These are phyloP conservation scores for Akanthomyces uredinophilus DNA, from an alignment of 2,329 filamentous ascomycete species.

Conservation along the genomic window DNA sequence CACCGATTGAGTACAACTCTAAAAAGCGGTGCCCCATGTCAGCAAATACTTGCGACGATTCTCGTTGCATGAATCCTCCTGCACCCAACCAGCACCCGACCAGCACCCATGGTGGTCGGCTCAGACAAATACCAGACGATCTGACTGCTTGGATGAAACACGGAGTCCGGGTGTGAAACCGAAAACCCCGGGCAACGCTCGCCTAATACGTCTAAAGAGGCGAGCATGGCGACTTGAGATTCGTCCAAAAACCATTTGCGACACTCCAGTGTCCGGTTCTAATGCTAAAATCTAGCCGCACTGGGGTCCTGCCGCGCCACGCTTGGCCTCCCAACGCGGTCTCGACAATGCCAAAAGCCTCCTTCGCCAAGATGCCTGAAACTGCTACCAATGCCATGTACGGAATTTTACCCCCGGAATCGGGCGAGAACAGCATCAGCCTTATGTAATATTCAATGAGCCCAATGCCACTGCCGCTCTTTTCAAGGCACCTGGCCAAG, in stretches of 20 bases:
- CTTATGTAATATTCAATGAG: not conserved
- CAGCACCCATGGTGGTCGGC: constrained; percentile 5
- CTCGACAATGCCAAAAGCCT: not conserved
- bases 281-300: not conserved
- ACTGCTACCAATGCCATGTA: not conserved
- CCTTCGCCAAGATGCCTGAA: constrained; percentile 8
- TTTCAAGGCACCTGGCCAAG: not conserved
- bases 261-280: not conserved
- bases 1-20: not conserved
- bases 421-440: not conserved
- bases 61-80: constrained; percentile 1
- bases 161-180: constrained; percentile 8
- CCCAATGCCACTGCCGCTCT: not conserved
- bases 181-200: not conserved
- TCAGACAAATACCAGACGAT: constrained; percentile 19
- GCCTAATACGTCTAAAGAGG: not conserved
- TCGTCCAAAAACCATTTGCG: not conserved
- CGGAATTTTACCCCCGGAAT: not conserved
- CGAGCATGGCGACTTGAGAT: not conserved
- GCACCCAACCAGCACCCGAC: constrained; percentile 12
- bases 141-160: constrained; percentile 19
- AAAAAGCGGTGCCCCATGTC: constrained; percentile 2
- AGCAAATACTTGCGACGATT: not conserved
- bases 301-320: not conserved
- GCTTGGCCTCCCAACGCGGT: not conserved